These are phyloP conservation scores for Triticum monococcum DNA, from an alignment of 176 grass and related monocot genomes.

Conservation along the genomic window DNA sequence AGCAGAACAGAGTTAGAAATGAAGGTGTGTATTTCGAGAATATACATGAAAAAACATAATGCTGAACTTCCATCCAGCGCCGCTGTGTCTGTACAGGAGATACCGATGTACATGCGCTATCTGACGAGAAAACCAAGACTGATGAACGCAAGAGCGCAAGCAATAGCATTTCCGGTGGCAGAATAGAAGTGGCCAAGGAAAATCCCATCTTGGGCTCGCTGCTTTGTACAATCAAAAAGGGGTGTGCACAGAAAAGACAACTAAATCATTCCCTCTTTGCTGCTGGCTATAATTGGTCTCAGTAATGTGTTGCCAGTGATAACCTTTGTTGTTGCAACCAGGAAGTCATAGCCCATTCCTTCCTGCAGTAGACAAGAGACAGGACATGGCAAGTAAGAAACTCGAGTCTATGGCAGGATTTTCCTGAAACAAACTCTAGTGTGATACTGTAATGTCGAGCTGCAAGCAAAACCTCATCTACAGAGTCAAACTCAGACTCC, in stretches of 20 bases:
- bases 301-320: conserved; percentile 86
- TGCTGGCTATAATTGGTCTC: conserved; percentile 61
- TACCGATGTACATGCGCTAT: neutral
- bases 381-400: neutral
- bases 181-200: neutral
- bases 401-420: neutral
- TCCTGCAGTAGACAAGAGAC: conserved; percentile 44
- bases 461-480: neutral
- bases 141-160: neutral
- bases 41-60: neutral
- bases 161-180: neutral
- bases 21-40: neutral
- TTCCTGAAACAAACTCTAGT: neutral
- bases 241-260: neutral
- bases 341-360: conserved; percentile 91
- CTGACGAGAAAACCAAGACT: neutral
- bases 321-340: conserved; percentile 85
- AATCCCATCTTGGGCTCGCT: neutral
- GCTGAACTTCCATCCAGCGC: neutral
- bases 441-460: neutral
- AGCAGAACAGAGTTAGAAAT: neutral
- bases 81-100: neutral
- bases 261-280: conserved; percentile 45
- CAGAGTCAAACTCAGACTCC: neutral
- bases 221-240: neutral